Evolutionary conservation across 192 early-diverging fungal species (phyloP), one percentile per base, ranked within the genome.

Genomic region (Umbelopsis sp.): DNA sequence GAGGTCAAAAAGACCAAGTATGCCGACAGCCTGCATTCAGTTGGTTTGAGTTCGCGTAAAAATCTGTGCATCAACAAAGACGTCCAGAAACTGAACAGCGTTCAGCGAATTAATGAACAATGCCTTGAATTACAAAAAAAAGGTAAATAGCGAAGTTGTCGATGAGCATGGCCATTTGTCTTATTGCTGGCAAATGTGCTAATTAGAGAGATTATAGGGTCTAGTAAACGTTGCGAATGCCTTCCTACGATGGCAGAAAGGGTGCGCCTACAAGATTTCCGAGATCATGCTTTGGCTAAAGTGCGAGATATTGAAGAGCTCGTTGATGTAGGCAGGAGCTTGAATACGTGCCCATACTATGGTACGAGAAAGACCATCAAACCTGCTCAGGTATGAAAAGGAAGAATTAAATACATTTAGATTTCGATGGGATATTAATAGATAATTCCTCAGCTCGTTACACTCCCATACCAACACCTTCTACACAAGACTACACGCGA

Each of bases 241-340:
- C 29, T 62, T 20, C 56, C 56, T 34, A 20, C 56, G 16, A 12
- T 20, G 10, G 14, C 31, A 7, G 56, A 62, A 17, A 62, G 20
- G 20, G 26, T 10, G 4, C 56, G 56, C 14, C 56, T 62, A 34
- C 26, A 34, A 17, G 80, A 87, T 12, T 91, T 90, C 70, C 79
- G 81, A 29, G 91, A 92, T 20, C 75, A 82, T n/a, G 78, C 81
- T 4, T 22, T 78, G 43, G 83, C 82, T 0, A 45, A 69, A 2
- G 74, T 90, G 0, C 81, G 82, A 59, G 97, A 97, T 74, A 98
- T 98, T 54, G 97, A 96, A 68, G 95, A 97, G 22, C 73, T 97
- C 26, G 90, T 87, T 2, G 77, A 70, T 25, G 71, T 93, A 0
- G 95, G 94, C 0, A 76, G 82, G 24, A 66, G 80, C 24, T 70